Percentiles rank a stretch among this genome's conserved stretches.
These are phyloP conservation scores for Cytospora chrysosperma DNA, from an alignment of 2,329 filamentous ascomycete genomes.

Conservation along the genomic window DNA sequence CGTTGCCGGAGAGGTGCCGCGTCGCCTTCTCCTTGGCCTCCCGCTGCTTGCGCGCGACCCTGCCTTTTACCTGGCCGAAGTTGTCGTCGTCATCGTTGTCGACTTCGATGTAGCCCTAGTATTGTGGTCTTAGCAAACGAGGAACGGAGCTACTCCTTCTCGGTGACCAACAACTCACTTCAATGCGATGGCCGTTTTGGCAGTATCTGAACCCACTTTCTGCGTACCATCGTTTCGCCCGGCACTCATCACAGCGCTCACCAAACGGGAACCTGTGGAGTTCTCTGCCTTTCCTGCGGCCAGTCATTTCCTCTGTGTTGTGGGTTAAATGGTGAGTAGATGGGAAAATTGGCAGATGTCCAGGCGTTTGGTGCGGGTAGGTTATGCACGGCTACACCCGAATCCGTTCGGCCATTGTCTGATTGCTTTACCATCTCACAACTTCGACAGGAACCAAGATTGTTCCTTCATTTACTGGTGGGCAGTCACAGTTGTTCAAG, in stretches of 20 bases:
- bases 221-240: slow-evolving; percentile 68
- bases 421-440: background rate
- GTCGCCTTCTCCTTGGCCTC: slow-evolving; percentile 53
- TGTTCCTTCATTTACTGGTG: background rate
- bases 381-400: slow-evolving; percentile 8
- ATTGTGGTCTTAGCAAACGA: slow-evolving; percentile 1
- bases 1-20: slow-evolving; percentile 60
- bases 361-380: background rate
- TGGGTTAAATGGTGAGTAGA: background rate
- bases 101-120: slow-evolving; percentile 54
- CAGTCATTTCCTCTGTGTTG: slow-evolving; percentile 37
- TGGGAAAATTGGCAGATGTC: background rate
- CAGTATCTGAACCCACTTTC: slow-evolving; percentile 79
- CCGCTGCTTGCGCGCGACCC: slow-evolving; percentile 55
- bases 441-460: background rate
- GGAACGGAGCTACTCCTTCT: background rate
- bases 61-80: slow-evolving; percentile 58
- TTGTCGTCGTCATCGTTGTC: slow-evolving; percentile 66
- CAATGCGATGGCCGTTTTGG: slow-evolving; percentile 75
- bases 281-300: slow-evolving; percentile 37
- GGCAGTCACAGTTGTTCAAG: background rate
- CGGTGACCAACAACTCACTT: slow-evolving; percentile 48
- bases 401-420: background rate
- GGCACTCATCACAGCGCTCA: slow-evolving; percentile 63
- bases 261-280: slow-evolving; percentile 52